phyloP scores from a whole-genome alignment of 2,329 filamentous ascomycete species.

The Sclerotinia sclerotiorum region DNA sequence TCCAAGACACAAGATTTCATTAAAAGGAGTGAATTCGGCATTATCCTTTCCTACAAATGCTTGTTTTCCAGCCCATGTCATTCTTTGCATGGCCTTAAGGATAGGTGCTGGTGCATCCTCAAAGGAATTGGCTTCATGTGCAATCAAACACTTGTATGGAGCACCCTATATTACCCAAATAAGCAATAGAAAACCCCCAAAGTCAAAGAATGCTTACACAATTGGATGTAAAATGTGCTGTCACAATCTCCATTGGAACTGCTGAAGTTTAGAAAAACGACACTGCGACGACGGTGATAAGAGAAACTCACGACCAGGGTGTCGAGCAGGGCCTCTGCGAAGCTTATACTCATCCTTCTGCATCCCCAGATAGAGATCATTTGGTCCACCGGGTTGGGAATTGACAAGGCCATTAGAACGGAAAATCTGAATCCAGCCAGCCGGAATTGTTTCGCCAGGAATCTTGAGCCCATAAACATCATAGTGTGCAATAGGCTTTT shows the following conservation, averaged over 20 bases:
- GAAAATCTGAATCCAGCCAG: slow-evolving; percentile 7
- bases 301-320: slow-evolving; percentile 41
- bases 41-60: slow-evolving; percentile 4
- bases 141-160: slow-evolving; percentile 65
- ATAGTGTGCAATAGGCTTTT: slow-evolving; percentile 36
- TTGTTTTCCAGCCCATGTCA: slow-evolving; percentile 54
- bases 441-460: slow-evolving; percentile 42
- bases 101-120: slow-evolving; percentile 50
- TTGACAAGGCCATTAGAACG: slow-evolving; percentile 43
- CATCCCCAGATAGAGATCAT: slow-evolving; percentile 58
- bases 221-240: slow-evolving; percentile 52
- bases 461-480: slow-evolving; percentile 47
- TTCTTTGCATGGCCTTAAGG: slow-evolving; percentile 50
- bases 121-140: slow-evolving; percentile 53
- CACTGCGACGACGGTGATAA: neutral
- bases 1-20: slow-evolving; percentile 59
- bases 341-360: slow-evolving; percentile 49
- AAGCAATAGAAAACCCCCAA: slow-evolving; percentile 1
- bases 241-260: slow-evolving; percentile 47
- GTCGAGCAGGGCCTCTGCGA: slow-evolving; percentile 19
- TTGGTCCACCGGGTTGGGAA: slow-evolving; percentile 52
- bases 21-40: slow-evolving; percentile 46
- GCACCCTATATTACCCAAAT: slow-evolving; percentile 54
- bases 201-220: slow-evolving; percentile 44
- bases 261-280: slow-evolving; percentile 33